Base-by-base conservation (phyloP, 352 stramenopile species). In the Globisporangium rhizosaccharum region DNA sequence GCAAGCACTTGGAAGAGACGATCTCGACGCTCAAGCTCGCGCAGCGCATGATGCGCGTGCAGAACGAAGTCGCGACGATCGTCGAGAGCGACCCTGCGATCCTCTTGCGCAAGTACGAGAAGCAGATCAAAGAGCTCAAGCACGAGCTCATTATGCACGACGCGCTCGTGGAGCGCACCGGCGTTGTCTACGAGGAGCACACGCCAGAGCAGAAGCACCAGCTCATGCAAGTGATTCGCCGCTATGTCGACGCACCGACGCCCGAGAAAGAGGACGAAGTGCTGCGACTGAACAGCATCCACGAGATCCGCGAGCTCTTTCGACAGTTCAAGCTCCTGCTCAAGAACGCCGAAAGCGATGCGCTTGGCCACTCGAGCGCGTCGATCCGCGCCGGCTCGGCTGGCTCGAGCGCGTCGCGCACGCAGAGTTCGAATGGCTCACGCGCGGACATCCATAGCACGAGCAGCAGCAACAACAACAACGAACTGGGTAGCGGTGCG, bases 101-200 rank as follows among this genome's bases (percentile, higher is more conserved):
- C 25, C 65, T 97, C 25, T 53, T 97, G 23, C 82, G 87, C 51
- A 96, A 96, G 60, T 96, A 97, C 63, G 92, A 97, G 57, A 88
- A 83, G 48, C 82, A 95, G 52, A 96, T 98, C 63, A 80, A 89
- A 25, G 92, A 97, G 33, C 75, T 98, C 42, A 96, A 96, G 59
- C 87, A 97, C 59, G 92, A 98, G 56, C 67, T 98, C 17, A 70
- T 96, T 39, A 97, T 98, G 90, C 90, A 97, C 63, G 91, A 97
- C 62, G 90, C 93, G n/a, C 70, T 98, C 7, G 82, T 90, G 9
- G 90, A 97, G 45, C 82, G 92, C 36, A 84, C 76, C 3, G 82
- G 77, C 7, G 73, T 91, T n/a, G 72, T 92, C 1, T 94, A 93
- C 57, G 87, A 94, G 57, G 85, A 95, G 51, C 95, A 96, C 62